A percentile compares a stretch with the other conserved stretches of the same genome.
Evolutionary conservation across 2,329 filamentous ascomycete species (phyloP).

Genomic region (Penicillium sp.): DNA sequence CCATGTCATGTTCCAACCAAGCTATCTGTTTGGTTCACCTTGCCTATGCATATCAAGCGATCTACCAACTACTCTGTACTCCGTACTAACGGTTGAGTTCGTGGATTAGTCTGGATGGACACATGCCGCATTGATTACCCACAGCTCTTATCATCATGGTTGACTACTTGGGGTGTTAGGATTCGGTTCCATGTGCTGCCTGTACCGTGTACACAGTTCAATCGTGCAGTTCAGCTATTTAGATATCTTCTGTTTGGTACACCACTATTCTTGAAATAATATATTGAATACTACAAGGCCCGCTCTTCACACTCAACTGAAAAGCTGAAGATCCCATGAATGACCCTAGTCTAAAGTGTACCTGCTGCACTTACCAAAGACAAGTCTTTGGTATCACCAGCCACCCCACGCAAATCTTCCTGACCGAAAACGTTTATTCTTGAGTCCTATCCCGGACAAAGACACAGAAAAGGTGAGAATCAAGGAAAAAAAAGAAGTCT

Average conservation of each 20-base stretch:
- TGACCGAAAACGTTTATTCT: background rate
- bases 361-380: background rate
- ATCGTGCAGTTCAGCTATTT: background rate
- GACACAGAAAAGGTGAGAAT: background rate
- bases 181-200: background rate
- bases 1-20: background rate
- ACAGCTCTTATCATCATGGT: background rate
- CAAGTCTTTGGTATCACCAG: background rate
- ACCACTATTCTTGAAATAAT: background rate
- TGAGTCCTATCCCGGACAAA: too few species aligned
- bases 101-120: background rate
- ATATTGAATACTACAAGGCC: background rate
- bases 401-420: background rate
- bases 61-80: background rate
- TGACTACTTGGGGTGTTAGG: background rate
- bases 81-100: background rate
- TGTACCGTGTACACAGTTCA: background rate
- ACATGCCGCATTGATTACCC: background rate
- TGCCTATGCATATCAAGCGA: background rate
- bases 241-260: background rate
- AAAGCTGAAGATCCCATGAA: background rate
- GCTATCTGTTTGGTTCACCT: background rate
- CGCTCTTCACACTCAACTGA: background rate
- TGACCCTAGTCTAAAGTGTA: background rate
- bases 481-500: slow-evolving; percentile 24